Evolutionary conservation across 345 rosid species (phyloP).

Genomic region (Hibiscus trionum): DNA sequence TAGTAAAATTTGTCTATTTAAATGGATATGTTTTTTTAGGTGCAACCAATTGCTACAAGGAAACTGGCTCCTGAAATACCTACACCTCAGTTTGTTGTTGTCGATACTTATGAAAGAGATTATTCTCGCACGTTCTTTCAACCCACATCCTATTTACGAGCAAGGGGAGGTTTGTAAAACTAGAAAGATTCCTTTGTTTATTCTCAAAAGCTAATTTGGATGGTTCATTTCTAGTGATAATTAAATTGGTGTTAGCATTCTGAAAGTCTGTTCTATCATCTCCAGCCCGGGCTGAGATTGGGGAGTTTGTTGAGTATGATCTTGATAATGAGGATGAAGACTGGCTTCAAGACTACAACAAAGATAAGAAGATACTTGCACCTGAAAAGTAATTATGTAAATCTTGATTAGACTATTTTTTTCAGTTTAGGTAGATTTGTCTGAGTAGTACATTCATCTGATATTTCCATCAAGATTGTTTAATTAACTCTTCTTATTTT

Average conservation of each 20-base stretch:
- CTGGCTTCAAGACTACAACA: slow-evolving; percentile 69
- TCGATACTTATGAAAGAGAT: slow-evolving; percentile 88
- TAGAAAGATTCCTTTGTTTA: not conserved
- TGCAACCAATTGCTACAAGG: slow-evolving; percentile 54
- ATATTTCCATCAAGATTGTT: not conserved
- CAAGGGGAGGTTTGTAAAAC: slow-evolving; percentile 74
- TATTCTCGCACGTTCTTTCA: slow-evolving; percentile 71
- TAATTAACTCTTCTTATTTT: not conserved
- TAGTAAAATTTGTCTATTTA: not conserved
- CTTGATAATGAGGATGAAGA: slow-evolving; percentile 97
- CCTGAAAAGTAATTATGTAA: slow-evolving; percentile 52
- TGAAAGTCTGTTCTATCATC: slow-evolving; percentile 17
- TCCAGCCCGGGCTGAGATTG: slow-evolving; percentile 95
- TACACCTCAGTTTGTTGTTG: slow-evolving; percentile 79
- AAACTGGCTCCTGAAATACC: slow-evolving; percentile 79
- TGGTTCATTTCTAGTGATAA: slow-evolving; percentile 1
- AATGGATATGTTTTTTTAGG: slow-evolving; percentile 22
- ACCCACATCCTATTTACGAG: slow-evolving; percentile 82
- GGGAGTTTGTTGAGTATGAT: slow-evolving; percentile 96
- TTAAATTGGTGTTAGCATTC: not conserved
- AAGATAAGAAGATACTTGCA: slow-evolving; percentile 48
- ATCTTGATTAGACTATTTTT: not conserved
- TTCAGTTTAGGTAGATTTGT: not conserved
- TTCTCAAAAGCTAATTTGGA: not conserved
- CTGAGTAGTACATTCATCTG: not conserved